Evolutionary conservation across 495 filamentous ascomycete species (phyloP), one percentile per base, ranked within the genome.

Genomic region (Xylaria palmicola): DNA sequence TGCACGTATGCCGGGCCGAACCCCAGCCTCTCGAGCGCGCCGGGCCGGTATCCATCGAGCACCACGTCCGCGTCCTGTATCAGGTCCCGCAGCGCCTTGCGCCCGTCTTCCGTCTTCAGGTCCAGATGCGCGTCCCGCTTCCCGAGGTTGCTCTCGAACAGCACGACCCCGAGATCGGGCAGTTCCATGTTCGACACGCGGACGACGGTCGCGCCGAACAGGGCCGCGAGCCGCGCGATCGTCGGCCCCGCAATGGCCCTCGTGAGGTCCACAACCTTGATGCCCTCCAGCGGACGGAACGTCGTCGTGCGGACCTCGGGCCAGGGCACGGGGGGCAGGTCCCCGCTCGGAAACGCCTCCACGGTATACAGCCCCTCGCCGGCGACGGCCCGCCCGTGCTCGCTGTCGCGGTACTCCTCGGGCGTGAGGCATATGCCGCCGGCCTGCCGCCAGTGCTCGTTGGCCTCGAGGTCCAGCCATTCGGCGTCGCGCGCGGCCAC

Each of bases 131-230:
- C 68, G 19, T 83, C 85, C 65, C 83, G 79, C 65, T 86, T 86
- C 19, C 85, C 85, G 62, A 79, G 80, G 67, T 82, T 85, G 2
- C 85, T 72, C 57, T 83, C 82, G 53, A 75, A 58, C 43, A 81
- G 75, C 45, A 85, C 64, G 13, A 65, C 60, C 0, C 68, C 68
- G 6, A 81, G 43, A 62, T 89, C 85, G 0, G 75, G 72, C 6
- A 88, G 59, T 50, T 78, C 71, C 32, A 77, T 78, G n/a, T 80
- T 79, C 2, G 83, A 86, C 10, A 88, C 74, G 3, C 83, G 69
- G 67, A 88, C 81, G 0, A 88, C 83, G 59, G 81, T 84, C 0
- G 86, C 86, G 9, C 86, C 86, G 48, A 83, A 76, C 29, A 86
- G 72, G 1, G 85, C 85, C 2, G 87, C 74, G 6, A 77, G 79